These are phyloP conservation scores for Sistotremastrum niveocremeum DNA, from an alignment of 768 basidiomycete species.

Conservation along the genomic window DNA sequence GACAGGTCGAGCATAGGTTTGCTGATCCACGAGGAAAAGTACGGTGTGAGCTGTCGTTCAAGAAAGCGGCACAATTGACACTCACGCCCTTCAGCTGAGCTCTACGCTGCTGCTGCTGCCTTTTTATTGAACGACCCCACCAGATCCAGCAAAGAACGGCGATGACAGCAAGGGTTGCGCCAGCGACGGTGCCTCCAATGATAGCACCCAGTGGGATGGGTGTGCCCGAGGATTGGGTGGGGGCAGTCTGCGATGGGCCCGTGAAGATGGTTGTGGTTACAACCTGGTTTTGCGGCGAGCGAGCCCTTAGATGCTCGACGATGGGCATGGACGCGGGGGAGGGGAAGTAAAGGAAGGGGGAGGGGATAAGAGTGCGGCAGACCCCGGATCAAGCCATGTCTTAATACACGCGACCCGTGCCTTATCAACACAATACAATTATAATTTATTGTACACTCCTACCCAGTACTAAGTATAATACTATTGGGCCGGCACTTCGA, in stretches of 20 bases:
- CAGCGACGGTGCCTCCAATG: constrained; percentile 35
- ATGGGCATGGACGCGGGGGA: neutral
- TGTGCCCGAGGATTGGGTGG: neutral
- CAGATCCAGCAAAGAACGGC: constrained; percentile 31
- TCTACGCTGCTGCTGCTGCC: constrained; percentile 17
- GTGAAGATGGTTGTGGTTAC: constrained; percentile 18
- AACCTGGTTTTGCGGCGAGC: constrained; percentile 1
- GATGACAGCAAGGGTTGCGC: constrained; percentile 31
- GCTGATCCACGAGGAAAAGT: too few species aligned
- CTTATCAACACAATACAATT: neutral
- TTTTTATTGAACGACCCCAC: constrained; percentile 31
- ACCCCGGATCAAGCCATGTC: neutral
- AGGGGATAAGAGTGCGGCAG: neutral
- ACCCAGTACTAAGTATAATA: neutral
- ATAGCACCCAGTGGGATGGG: constrained; percentile 35
- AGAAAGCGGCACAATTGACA: too few species aligned
- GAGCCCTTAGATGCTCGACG: neutral
- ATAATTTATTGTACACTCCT: neutral
- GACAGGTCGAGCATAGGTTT: too few species aligned
- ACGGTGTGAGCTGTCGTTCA: too few species aligned
- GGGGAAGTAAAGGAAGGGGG: neutral
- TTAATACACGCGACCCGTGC: neutral
- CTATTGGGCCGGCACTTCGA: neutral
- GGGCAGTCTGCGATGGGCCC: constrained; percentile 3
- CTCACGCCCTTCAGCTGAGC: neutral